Percentiles rank a stretch among this genome's conserved stretches.
Evolutionary conservation across 495 filamentous ascomycete genomes (phyloP).

Genomic region (Aspergillus asperescens): DNA sequence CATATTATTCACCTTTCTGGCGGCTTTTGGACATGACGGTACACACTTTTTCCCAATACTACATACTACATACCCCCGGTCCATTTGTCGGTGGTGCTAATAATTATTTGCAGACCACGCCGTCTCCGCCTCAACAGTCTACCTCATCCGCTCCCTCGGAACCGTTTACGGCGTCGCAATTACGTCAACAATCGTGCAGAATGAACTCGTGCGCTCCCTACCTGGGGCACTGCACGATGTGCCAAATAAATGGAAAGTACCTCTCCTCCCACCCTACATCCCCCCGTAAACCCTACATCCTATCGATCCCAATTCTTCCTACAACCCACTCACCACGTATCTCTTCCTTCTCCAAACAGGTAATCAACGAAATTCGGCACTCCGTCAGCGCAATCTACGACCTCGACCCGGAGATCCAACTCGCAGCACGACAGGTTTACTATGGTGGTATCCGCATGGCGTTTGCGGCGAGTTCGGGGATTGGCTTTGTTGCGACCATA

Average conservation of each 20-base stretch:
- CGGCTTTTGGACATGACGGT: conserved; percentile 60
- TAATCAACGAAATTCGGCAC: conserved; percentile 45
- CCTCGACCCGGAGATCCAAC: conserved; percentile 54
- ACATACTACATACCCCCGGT: too few relatives aligned
- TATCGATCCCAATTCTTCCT: background rate
- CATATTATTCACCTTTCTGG: conserved; percentile 58
- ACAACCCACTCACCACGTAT: background rate
- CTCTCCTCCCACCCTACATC: conserved; percentile 23
- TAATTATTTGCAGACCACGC: conserved; percentile 62
- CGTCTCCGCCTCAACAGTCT: conserved; percentile 58
- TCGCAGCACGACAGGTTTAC: conserved; percentile 49
- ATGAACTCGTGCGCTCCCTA: conserved; percentile 54
- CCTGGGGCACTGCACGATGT: conserved; percentile 53
- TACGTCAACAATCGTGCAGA: conserved; percentile 59
- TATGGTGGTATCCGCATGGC: conserved; percentile 1
- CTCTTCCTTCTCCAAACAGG: background rate
- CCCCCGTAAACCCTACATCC: background rate
- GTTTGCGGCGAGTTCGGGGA: background rate
- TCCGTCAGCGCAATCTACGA: conserved; percentile 50
- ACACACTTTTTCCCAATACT: background rate
- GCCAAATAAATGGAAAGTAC: conserved; percentile 64
- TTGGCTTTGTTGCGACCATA: background rate
- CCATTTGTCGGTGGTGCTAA: too few relatives aligned
- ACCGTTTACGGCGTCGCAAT: conserved; percentile 61
- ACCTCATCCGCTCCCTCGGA: conserved; percentile 58